A percentile compares a stretch with the other conserved stretches of the same genome.
These are phyloP conservation scores for Pseudocercospora pini-densiflorae DNA, from an alignment of 2,329 filamentous ascomycete genomes.

Conservation along the genomic window DNA sequence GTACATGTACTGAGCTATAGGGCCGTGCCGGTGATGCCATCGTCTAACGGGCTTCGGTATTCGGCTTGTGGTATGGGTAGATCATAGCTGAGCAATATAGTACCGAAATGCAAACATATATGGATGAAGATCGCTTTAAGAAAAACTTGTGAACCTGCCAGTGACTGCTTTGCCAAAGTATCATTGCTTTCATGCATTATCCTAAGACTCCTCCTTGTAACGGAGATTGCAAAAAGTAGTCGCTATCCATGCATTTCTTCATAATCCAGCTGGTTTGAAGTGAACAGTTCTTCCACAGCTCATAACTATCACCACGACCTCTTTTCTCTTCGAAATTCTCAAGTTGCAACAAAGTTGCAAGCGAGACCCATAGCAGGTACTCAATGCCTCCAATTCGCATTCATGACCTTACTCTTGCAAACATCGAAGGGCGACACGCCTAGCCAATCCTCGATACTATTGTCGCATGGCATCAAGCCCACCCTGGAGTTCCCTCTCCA, in stretches of 20 bases:
- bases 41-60: neutral
- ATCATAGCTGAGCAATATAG: too few relatives aligned
- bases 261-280: neutral
- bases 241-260: conserved; percentile 3
- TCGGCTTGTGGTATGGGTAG: too few relatives aligned
- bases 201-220: neutral
- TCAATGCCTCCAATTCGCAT: neutral
- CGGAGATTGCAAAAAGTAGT: neutral
- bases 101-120: too few relatives aligned
- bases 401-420: neutral
- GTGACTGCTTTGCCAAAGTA: neutral
- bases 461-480: conserved; percentile 36
- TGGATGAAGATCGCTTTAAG: too few relatives aligned
- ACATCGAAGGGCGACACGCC: neutral
- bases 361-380: too few relatives aligned
- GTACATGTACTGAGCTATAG: neutral
- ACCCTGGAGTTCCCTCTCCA: conserved; percentile 75
- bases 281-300: neutral
- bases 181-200: conserved; percentile 2
- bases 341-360: neutral
- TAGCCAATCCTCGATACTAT: conserved; percentile 5
- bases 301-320: neutral
- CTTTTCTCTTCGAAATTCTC: too few relatives aligned
- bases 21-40: neutral
- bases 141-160: too few relatives aligned